Evolutionary conservation across 345 rosid genomes (phyloP).

Genomic region (Gossypium australe): DNA sequence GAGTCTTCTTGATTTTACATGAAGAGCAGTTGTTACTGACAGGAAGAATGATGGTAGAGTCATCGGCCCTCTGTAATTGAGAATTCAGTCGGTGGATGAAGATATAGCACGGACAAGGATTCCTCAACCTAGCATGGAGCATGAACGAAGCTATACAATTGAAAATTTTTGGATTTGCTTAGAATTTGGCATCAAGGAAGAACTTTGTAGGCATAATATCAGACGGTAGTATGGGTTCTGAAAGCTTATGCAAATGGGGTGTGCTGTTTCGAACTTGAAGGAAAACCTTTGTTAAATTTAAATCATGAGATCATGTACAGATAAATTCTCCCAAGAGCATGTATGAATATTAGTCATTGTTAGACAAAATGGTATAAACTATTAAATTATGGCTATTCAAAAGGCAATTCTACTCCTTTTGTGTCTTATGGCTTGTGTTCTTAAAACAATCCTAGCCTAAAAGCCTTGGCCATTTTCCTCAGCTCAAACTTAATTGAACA

Average conservation of each 20-base stretch:
- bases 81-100: neutral
- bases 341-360: neutral
- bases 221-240: neutral
- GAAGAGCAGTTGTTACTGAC: neutral
- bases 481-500: neutral
- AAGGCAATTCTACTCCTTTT: neutral
- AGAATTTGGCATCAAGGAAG: neutral
- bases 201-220: neutral
- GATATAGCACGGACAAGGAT: neutral
- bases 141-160: neutral
- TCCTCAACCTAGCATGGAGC: neutral
- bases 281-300: neutral
- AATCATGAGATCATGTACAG: neutral
- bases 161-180: neutral
- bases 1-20: conserved; percentile 20
- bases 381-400: neutral
- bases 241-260: neutral
- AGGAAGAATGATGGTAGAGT: neutral
- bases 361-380: neutral
- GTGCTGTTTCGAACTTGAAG: neutral
- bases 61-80: neutral
- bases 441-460: neutral
- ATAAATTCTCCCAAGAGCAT: neutral
- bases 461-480: neutral
- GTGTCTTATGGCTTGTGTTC: neutral